Base-by-base conservation (phyloP, 1,284 basidiomycete genomes). In the Papiliotrema flavescens region DNA sequence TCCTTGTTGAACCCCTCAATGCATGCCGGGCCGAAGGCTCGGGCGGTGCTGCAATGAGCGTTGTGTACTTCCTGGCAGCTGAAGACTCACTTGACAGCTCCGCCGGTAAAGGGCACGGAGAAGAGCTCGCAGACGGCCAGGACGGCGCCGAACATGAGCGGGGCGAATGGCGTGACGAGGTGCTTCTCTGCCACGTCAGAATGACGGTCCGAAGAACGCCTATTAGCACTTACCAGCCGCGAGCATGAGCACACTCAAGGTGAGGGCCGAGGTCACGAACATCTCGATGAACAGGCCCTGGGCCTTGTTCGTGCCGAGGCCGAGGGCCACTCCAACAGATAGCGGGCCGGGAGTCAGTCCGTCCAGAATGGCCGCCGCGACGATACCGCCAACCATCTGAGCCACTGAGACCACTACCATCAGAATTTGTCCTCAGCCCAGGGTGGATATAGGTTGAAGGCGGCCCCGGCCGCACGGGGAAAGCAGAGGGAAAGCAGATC, bases 11-110 rank as follows among this genome's bases (percentile, higher is more conserved):
- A 89, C 15, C 82, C 81, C 2, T 81, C 79, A 37, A 89, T 79
- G 15, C 83, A 84, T 2, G 86, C 85, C 0, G 88, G 88, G 0
- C 87, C 88, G 67, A 89, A 88, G 0, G 86, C 77, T 60, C 87
- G 81, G 15, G 88, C 87, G 1, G 85, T 85, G 67, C 89, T 89
- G 80, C 6, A 32, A 11, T 32, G 28, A 32, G 28, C 11, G 28
- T 32, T 11, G n/a, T n/a, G n/a, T n/a, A n/a, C n/a, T n/a, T n/a
- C n/a, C n/a, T n/a, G n/a, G n/a, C n/a, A n/a, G n/a, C n/a, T n/a
- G n/a, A n/a, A 32, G 5, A 61, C 69, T 64, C 49, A 70, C 69
- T 72, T 72, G 63, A 72, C 64, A n/a, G 70, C 68, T 41, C 70
- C 70, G 32, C 70, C 70, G 15, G 70, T 72, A 48, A 64, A 72